phyloP scores from a whole-genome alignment of 1,284 basidiomycete species.

The Heterobasidion parviporum region DNA sequence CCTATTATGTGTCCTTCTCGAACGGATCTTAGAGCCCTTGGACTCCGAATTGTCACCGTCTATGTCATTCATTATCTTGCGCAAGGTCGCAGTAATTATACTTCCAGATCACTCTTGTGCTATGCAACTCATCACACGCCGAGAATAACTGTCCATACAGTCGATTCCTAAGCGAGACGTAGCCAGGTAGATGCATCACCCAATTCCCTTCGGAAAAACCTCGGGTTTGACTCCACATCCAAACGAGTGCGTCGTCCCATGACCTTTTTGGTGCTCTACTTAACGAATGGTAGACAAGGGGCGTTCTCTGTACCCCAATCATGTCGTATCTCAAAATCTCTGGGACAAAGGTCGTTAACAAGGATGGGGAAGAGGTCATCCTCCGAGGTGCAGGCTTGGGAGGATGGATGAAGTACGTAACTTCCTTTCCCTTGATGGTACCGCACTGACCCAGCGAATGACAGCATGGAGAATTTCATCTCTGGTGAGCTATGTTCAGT shows the following conservation, averaged over 20 bases:
- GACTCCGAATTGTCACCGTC: no score
- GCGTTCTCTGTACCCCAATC: not conserved
- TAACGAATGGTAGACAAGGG: not conserved
- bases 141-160: no score
- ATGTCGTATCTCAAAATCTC: constrained; percentile 43
- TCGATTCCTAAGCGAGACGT: no score
- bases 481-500: constrained; percentile 23
- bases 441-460: not conserved
- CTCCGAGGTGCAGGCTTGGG: constrained; percentile 62
- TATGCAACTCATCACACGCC: no score
- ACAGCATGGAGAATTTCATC: constrained; percentile 60
- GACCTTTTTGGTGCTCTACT: not conserved
- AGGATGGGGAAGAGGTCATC: constrained; percentile 44
- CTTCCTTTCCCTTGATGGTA: no score
- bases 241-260: not conserved
- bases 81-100: no score
- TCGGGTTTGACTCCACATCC: not conserved
- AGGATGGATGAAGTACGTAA: constrained; percentile 61
- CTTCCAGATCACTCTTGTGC: no score
- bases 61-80: no score
- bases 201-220: not conserved
- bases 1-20: not conserved
- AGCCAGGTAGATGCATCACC: not conserved
- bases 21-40: no score
- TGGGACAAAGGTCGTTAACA: constrained; percentile 51